Percentiles rank a stretch among this genome's conserved stretches.
Evolutionary conservation across 352 stramenopile species (phyloP).

Genomic region (Phytophthora capsici): DNA sequence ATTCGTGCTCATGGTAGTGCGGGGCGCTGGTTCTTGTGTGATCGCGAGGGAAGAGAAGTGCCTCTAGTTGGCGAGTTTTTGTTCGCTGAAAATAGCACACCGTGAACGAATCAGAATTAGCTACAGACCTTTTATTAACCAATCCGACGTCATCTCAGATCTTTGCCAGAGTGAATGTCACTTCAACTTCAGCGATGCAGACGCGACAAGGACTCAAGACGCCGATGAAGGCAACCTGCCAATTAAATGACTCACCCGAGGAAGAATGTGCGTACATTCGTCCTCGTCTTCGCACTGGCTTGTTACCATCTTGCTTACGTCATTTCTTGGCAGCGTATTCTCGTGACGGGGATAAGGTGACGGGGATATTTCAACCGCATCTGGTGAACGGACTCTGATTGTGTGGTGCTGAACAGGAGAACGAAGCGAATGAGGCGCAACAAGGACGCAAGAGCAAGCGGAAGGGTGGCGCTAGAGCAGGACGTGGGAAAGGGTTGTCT

Average conservation of each 20-base stretch:
- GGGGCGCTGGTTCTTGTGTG: slow-evolving; percentile 17
- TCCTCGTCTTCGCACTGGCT: not conserved
- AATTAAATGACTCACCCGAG: slow-evolving; percentile 40
- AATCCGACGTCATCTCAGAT: slow-evolving; percentile 19
- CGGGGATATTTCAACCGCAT: not conserved
- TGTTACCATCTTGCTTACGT: not conserved
- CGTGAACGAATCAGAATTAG: slow-evolving; percentile 35
- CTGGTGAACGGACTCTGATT: slow-evolving; percentile 5
- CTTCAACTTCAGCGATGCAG: slow-evolving; percentile 51
- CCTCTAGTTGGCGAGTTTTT: slow-evolving; percentile 23
- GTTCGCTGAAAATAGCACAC: slow-evolving; percentile 48
- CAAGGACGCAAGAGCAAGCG: slow-evolving; percentile 25
- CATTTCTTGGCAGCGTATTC: slow-evolving; percentile 21
- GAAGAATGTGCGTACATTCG: slow-evolving; percentile 24
- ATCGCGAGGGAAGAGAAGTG: slow-evolving; percentile 34
- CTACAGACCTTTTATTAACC: slow-evolving; percentile 1
- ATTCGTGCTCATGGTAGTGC: slow-evolving; percentile 21
- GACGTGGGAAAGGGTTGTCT: slow-evolving; percentile 10
- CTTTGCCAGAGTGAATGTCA: slow-evolving; percentile 36
- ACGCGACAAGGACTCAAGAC: slow-evolving; percentile 13
- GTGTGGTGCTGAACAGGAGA: slow-evolving; percentile 30
- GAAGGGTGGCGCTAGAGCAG: not conserved
- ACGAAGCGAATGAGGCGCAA: slow-evolving; percentile 28
- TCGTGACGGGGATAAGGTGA: slow-evolving; percentile 34
- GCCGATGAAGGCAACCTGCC: slow-evolving; percentile 35